Evolutionary conservation across 345 rosid genomes (phyloP).

Genomic region (Carallia pectinifolia): DNA sequence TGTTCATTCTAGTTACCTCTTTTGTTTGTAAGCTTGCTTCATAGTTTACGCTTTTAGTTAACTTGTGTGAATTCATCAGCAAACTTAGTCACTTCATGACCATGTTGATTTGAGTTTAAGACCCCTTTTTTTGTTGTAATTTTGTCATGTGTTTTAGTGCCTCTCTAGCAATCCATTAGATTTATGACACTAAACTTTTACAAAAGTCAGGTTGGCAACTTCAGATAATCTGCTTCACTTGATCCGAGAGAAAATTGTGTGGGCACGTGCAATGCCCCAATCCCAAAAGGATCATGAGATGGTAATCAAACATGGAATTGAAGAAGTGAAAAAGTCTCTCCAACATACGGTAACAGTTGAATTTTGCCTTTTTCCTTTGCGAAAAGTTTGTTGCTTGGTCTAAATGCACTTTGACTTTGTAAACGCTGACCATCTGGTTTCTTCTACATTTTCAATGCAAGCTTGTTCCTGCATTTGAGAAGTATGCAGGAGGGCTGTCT

Average conservation of each 20-base stretch:
- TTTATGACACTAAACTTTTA: neutral
- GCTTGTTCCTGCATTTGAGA: neutral
- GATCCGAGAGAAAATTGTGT: slow-evolving; percentile 20
- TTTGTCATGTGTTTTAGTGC: neutral
- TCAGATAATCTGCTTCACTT: slow-evolving; percentile 17
- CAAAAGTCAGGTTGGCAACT: slow-evolving; percentile 19
- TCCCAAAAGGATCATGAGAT: slow-evolving; percentile 7
- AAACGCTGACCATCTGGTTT: neutral
- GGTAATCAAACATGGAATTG: slow-evolving; percentile 13
- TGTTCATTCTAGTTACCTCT: neutral
- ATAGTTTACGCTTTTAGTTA: no score
- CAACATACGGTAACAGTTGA: slow-evolving; percentile 2
- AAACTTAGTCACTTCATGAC: no score
- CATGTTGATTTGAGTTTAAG: no score
- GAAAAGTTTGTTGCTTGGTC: neutral
- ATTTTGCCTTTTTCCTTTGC: neutral
- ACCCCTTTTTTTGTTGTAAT: neutral
- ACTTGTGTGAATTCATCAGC: no score
- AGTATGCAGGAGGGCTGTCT: no score
- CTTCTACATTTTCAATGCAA: neutral
- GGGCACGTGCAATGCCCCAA: slow-evolving; percentile 11
- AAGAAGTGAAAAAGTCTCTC: neutral
- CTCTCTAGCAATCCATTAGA: neutral
- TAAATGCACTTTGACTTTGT: neutral
- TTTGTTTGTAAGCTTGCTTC: no score